A percentile compares a stretch with the other conserved stretches of the same genome.
Conservation (phyloP, 805 yeast species). For the Kuraishia floccosa region DNA sequence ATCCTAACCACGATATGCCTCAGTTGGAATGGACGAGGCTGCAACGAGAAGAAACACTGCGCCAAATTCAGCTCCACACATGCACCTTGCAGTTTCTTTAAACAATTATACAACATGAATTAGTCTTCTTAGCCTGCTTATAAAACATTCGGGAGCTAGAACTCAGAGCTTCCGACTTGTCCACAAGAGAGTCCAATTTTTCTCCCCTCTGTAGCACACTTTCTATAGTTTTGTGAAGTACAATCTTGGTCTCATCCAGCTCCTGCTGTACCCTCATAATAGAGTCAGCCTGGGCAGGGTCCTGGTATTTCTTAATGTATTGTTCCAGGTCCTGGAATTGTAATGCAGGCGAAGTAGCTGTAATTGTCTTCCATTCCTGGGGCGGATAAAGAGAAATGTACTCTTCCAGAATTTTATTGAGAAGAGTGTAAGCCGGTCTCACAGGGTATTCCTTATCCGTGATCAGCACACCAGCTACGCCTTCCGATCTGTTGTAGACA, state of each 20-base stretch:
- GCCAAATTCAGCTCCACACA: no score
- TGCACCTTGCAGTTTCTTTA: no score
- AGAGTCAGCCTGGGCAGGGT: conserved; percentile 94
- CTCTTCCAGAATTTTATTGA: conserved; percentile 87
- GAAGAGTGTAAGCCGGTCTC: conserved; percentile 88
- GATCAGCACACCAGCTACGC: conserved; percentile 82
- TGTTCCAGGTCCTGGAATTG: conserved; percentile 49
- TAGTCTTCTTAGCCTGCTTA: conserved; percentile 92
- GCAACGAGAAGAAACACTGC: no score
- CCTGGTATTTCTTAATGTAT: conserved; percentile 81
- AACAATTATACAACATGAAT: conserved; percentile 78
- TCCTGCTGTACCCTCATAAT: conserved; percentile 96
- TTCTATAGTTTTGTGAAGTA: conserved; percentile 91
- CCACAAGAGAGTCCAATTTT: conserved; percentile 86
- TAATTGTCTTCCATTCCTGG: conserved; percentile 47
- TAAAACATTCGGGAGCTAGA: conserved; percentile 87
- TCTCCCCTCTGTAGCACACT: conserved; percentile 93
- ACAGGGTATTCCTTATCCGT: conserved; percentile 95
- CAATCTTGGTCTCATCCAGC: conserved; percentile 94
- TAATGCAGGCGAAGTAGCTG: conserved; percentile 32
- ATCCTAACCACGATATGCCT: no score
- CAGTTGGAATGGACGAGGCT: no score
- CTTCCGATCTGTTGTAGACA: conserved; percentile 83
- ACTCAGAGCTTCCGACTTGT: conserved; percentile 88
- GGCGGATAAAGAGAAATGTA: conserved; percentile 76